Percentiles rank a stretch among this genome's conserved stretches.
Conservation (phyloP, 495 filamentous ascomycete genomes). For the Aspergillus funiculosus region DNA sequence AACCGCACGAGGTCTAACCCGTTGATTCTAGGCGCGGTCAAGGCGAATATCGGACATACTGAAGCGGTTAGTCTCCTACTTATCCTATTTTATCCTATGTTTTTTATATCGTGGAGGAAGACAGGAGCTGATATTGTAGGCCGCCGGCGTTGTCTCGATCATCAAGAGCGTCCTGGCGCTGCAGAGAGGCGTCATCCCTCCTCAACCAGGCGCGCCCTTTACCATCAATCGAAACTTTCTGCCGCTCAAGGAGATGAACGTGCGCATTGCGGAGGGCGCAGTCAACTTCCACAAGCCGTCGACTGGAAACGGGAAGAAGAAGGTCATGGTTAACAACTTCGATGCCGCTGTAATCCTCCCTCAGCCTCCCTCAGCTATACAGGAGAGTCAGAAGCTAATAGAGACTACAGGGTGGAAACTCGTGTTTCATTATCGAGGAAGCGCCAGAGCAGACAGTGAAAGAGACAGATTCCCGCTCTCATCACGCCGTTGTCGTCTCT, state of each 20-base stretch:
- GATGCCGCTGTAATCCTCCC: conserved; percentile 30
- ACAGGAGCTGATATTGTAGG: background rate
- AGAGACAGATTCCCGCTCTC: background rate
- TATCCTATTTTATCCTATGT: background rate
- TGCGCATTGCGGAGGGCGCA: background rate
- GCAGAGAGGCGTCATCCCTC: conserved; percentile 25
- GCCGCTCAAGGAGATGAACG: conserved; percentile 21
- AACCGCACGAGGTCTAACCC: background rate
- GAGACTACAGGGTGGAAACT: conserved; percentile 25
- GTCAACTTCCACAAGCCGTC: too few relatives aligned
- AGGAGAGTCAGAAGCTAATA: background rate
- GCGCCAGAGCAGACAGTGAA: conserved; percentile 10
- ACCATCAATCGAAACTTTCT: conserved; percentile 34
- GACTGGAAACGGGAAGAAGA: too few relatives aligned
- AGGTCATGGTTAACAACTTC: conserved; percentile 37
- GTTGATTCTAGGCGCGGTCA: conserved; percentile 27
- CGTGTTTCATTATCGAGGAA: conserved; percentile 36
- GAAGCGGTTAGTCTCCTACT: conserved; percentile 18
- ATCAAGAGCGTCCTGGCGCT: conserved; percentile 33
- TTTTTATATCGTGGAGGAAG: background rate
- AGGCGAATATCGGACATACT: conserved; percentile 38
- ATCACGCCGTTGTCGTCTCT: background rate
- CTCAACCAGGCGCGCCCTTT: conserved; percentile 39
- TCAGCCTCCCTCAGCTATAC: background rate
- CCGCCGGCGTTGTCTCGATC: conserved; percentile 25